A percentile compares a stretch with the other conserved stretches of the same genome.
Conservation (phyloP, 371 early-diverging fungal genomes). For the Circinella umbellata region DNA sequence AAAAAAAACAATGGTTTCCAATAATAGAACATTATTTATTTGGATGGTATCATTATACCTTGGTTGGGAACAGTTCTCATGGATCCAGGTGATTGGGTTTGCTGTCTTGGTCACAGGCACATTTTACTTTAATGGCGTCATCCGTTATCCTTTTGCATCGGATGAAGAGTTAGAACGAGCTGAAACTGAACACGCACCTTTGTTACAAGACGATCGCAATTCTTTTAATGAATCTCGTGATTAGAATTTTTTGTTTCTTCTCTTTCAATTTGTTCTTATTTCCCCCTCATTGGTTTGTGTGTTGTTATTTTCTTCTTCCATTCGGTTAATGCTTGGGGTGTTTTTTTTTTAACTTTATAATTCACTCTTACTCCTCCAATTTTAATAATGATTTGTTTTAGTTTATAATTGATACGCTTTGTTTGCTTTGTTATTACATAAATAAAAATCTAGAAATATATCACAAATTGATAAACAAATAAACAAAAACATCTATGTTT, state of each 20-base stretch:
- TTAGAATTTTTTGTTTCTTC: neutral
- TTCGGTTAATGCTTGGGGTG: neutral
- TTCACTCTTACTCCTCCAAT: neutral
- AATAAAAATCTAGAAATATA: no score
- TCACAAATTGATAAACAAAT: no score
- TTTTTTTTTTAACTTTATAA: neutral
- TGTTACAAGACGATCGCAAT: neutral
- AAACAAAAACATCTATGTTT: no score
- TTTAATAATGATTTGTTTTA: no score
- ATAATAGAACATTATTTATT: constrained; percentile 84
- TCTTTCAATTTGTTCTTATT: neutral
- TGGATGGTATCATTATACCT: constrained; percentile 90
- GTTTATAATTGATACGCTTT: no score
- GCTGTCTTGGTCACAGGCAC: constrained; percentile 87
- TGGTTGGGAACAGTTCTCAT: constrained; percentile 94
- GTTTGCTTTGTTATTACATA: no score
- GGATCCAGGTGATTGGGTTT: constrained; percentile 89
- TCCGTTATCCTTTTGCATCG: constrained; percentile 49
- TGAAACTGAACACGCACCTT: constrained; percentile 11
- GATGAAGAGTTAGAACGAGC: constrained; percentile 20
- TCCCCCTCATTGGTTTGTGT: neutral
- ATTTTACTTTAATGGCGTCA: constrained; percentile 88
- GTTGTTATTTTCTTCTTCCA: constrained; percentile 7
- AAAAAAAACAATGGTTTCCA: no score
- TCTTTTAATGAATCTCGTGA: neutral